Evolutionary conservation across 345 rosid species (phyloP).

Genomic region (Citrus trifoliata): DNA sequence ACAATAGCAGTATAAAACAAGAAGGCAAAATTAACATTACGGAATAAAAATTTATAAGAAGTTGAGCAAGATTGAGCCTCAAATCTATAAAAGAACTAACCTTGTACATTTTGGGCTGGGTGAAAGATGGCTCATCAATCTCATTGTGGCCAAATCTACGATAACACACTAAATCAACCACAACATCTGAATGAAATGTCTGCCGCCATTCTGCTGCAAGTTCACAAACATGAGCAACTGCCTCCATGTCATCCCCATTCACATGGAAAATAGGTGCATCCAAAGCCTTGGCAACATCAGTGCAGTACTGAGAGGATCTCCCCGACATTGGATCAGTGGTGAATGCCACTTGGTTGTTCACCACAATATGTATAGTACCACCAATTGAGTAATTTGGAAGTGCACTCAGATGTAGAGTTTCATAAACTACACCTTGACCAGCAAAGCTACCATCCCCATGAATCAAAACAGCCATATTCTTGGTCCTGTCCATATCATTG

Average conservation of each 20-base stretch:
- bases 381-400: slow-evolving; percentile 76
- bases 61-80: neutral
- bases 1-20: neutral
- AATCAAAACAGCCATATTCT: slow-evolving; percentile 73
- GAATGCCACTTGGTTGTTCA: slow-evolving; percentile 88
- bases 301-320: slow-evolving; percentile 82
- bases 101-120: slow-evolving; percentile 84
- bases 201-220: slow-evolving; percentile 94
- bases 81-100: slow-evolving; percentile 30
- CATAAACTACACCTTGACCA: slow-evolving; percentile 87
- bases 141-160: slow-evolving; percentile 85
- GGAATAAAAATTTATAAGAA: neutral
- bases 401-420: slow-evolving; percentile 88
- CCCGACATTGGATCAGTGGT: slow-evolving; percentile 79
- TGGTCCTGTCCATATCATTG: slow-evolving; percentile 56
- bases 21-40: neutral
- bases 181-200: slow-evolving; percentile 78
- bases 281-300: slow-evolving; percentile 88
- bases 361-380: slow-evolving; percentile 82
- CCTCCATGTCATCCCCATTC: slow-evolving; percentile 77
- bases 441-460: slow-evolving; percentile 95
- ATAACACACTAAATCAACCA: slow-evolving; percentile 77
- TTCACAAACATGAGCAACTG: slow-evolving; percentile 71
- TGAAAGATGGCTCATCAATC: slow-evolving; percentile 81
- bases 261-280: slow-evolving; percentile 81